phyloP scores from a whole-genome alignment of 2,329 filamentous ascomycete genomes.

The Sarocladiaceae sp. region DNA sequence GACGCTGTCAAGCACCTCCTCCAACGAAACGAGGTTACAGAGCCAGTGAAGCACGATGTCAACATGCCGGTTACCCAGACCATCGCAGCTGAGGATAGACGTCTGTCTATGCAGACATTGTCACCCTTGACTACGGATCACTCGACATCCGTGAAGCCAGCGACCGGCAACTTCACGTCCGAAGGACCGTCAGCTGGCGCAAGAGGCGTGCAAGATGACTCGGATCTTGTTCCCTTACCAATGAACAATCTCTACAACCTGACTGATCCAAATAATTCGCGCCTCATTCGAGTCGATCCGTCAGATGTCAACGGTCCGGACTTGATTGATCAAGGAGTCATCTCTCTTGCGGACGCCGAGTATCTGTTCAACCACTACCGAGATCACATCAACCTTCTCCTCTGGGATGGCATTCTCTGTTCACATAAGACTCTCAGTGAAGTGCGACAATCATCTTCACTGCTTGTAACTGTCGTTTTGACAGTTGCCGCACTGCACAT shows the following conservation, averaged over 20 bases:
- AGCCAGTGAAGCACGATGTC: conserved; percentile 1
- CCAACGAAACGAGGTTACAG: conserved; percentile 12
- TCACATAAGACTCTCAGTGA: conserved; percentile 14
- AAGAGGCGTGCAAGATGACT: conserved; percentile 14
- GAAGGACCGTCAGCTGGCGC: conserved; percentile 15
- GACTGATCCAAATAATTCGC: conserved; percentile 14
- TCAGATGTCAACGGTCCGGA: conserved; percentile 16
- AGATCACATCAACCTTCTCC: conserved; percentile 16
- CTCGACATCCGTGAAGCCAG: conserved; percentile 6
- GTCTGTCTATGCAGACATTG: not conserved
- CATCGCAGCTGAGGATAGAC: not conserved
- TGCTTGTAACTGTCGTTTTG: conserved; percentile 16
- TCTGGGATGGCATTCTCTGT: conserved; percentile 18
- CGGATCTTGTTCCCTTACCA: conserved; percentile 14
- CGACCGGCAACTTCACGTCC: conserved; percentile 12
- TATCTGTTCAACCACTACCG: conserved; percentile 18
- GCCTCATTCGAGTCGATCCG: conserved; percentile 17
- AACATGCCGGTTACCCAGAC: not conserved
- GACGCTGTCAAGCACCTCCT: conserved; percentile 14
- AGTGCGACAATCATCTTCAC: conserved; percentile 17
- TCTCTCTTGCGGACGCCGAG: conserved; percentile 16
- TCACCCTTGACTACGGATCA: conserved; percentile 9
- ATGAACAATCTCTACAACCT: conserved; percentile 18
- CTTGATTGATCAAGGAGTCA: conserved; percentile 16
- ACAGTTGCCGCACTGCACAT: conserved; percentile 19